Evolutionary conservation across 108 stramenopile genomes (phyloP), one percentile per base, ranked within the genome.

Genomic region (Tribonema minus): DNA sequence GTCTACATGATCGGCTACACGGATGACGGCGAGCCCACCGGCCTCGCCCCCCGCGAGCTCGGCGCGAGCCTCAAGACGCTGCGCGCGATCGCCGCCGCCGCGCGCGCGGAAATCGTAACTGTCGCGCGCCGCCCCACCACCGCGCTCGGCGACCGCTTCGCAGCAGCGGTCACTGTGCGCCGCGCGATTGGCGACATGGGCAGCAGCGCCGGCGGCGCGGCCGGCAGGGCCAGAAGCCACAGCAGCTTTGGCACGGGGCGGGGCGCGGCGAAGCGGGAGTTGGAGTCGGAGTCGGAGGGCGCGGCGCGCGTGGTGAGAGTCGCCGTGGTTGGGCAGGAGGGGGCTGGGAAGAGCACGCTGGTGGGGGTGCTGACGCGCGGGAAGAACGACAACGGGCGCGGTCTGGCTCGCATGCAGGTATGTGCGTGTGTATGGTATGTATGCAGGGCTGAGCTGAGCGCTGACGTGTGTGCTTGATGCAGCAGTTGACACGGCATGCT

Each of bases 321-420:
- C 1, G 26, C 33, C 0, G 36, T 82, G 4, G 33, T 66, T 2
- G 36, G 80, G 71, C 37, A 29, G 25, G 80, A 71, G 5, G n/a
- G n/a, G n/a, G n/a, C n/a, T n/a, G n/a, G n/a, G n/a, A 89, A 89
- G 80, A 80, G 82, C 27, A 88, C 87, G 26, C 84, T 89, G 36
- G 60, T 87, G 4, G 86, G 87, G 39, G 88, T 89, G 58, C 84
- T 89, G 37, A 86, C 82, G 23, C 27, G 70, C 1, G 88, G 87
- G 46, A 63, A 67, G 12, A n/a, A 61, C 46, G 88, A 89, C 73
- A 85, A 89, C 82, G 88, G 87, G 2, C n/a, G 74, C 32, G 88
- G 88, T 12, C 77, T 87, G 41, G 86, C 86, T 6, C 68, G 88
- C 30, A 80, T 87, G 80, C 76, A 85, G 62, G 83, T 86, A 20